Percentiles rank a stretch among this genome's conserved stretches.
phyloP scores from a whole-genome alignment of 2,329 filamentous ascomycete species.

The Fusarium incarnatum region DNA sequence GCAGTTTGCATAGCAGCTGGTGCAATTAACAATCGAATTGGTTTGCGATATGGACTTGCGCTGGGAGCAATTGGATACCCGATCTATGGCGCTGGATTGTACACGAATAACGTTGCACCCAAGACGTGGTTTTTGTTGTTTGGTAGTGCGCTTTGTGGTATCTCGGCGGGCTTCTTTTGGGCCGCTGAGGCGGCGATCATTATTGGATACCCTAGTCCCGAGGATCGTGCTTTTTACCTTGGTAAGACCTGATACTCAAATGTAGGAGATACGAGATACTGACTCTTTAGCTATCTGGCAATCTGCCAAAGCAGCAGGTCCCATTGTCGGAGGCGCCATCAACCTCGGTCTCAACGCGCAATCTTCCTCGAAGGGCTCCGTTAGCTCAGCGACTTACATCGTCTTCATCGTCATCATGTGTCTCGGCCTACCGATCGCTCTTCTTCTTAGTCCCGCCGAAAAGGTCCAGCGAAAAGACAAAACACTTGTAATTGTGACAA shows the following conservation, averaged over 20 bases:
- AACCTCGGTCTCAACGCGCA: conserved; percentile 70
- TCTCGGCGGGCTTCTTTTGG: conserved; percentile 53
- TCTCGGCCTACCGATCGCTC: conserved; percentile 6
- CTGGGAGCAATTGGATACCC: conserved; percentile 22
- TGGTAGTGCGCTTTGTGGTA: conserved; percentile 54
- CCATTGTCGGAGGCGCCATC: conserved; percentile 69
- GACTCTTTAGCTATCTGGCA: conserved; percentile 70
- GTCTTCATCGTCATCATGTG: conserved; percentile 27
- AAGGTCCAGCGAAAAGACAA: conserved; percentile 20
- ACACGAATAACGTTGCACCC: conserved; percentile 19
- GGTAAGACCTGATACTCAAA: background rate
- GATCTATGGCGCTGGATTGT: conserved; percentile 12
- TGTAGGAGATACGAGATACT: fast-evolving
- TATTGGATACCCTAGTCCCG: conserved; percentile 50
- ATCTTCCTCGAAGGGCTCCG: conserved; percentile 3
- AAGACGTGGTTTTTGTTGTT: conserved; percentile 44
- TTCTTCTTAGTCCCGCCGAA: conserved; percentile 5
- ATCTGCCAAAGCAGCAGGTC: conserved; percentile 64
- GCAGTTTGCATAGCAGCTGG: conserved; percentile 22
- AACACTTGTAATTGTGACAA: conserved; percentile 5
- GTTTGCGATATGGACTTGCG: background rate
- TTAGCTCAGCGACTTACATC: conserved; percentile 27
- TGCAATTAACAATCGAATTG: conserved; percentile 20
- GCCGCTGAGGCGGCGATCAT: conserved; percentile 50
- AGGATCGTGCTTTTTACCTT: conserved; percentile 21